Base-by-base conservation (phyloP, 2,329 filamentous ascomycete species). In the Anisogramma anomala region DNA sequence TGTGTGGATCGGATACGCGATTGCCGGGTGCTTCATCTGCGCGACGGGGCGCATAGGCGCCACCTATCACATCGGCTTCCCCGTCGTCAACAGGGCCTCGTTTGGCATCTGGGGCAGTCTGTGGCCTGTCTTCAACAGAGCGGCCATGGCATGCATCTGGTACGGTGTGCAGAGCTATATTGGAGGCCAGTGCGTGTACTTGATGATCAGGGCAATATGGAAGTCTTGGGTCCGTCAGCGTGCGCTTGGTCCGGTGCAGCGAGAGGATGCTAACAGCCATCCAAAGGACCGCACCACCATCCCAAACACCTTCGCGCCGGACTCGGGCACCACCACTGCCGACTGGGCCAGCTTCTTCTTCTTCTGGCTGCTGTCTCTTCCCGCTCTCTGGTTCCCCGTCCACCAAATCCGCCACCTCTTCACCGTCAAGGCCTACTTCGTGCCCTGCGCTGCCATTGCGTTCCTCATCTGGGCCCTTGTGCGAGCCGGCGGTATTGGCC, bases 131-230 rank as follows among this genome's bases (percentile, higher is more conserved):
- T 79, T 94, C 50, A 94, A 94, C 55, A 76, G 87, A 31, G 83
- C 84, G n/a, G 84, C 77, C 6, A 88, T 93, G 72, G 71, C 84
- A 2, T 87, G 84, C 51, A 76, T 93, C 47, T 93, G 85, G 86
- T 89, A 88, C 48, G 84, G 84, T 36, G 84, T 93, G 19, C 84
- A 91, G 57, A 64, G 75, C 5, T 94, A 85, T 66, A 93, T 94
- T 48, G 87, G 87, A 52, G 83, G 83, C 19, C 68, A 82, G 44
- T 94, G 87, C 52, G 79, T 94, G 4, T 86, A 86, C 48, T 65
- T 94, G 44, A 94, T 94, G 85, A 89, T 94, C 48, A 72, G 80
- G 34, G 67, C 84, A 3, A 89, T 94, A 55, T 94, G 85, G 85
- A 74, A 67, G 46, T 71, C 69, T 36, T 83, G 75, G 73, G 66